Percentiles rank a stretch among this genome's conserved stretches.
Conservation (phyloP, 371 early-diverging fungal genomes). For the Circinella umbellata region DNA sequence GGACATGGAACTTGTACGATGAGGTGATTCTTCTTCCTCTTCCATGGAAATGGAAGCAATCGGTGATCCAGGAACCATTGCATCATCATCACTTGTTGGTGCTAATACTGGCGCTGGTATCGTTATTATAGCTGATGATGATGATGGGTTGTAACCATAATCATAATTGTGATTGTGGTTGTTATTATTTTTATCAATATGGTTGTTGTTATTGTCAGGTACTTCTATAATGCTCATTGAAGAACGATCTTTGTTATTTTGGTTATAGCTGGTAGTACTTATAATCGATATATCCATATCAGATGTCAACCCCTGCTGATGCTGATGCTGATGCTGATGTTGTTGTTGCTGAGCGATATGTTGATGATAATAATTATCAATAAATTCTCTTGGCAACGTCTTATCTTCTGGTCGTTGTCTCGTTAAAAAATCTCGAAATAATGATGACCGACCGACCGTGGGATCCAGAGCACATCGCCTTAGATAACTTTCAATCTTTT, state of each 20-base stretch:
- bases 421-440: slow-evolving; percentile 51
- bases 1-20: neutral
- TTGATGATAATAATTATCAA: neutral
- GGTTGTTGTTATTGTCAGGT: neutral
- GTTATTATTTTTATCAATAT: neutral
- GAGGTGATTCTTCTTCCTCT: neutral
- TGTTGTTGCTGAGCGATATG: neutral
- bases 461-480: slow-evolving; percentile 43
- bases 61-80: neutral
- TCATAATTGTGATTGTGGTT: neutral
- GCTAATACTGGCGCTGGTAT: neutral
- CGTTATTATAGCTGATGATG: neutral
- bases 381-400: neutral
- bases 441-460: slow-evolving; percentile 36
- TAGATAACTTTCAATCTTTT: slow-evolving; percentile 49
- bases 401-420: slow-evolving; percentile 52
- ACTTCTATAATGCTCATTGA: slow-evolving; percentile 1
- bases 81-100: neutral
- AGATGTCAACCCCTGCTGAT: neutral
- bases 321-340: neutral
- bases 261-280: neutral
- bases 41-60: slow-evolving; percentile 7
- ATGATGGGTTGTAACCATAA: neutral
- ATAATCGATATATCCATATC: neutral
- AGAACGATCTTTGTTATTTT: neutral